A percentile compares a stretch with the other conserved stretches of the same genome.
These are phyloP conservation scores for Luffa aegyptiaca DNA, from an alignment of 306 rosid species.

Conservation along the genomic window DNA sequence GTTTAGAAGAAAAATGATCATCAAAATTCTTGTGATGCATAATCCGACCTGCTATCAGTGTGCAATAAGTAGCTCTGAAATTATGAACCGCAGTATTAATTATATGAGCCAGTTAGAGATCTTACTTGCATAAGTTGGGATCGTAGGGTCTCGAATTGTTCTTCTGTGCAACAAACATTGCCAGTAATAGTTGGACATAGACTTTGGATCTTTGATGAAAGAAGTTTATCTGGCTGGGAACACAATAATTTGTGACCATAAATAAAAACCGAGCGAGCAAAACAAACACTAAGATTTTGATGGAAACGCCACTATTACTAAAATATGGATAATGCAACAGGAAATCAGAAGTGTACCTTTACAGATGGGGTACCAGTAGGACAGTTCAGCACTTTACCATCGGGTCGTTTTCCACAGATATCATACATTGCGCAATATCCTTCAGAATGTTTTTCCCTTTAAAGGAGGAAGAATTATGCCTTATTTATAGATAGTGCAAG, in stretches of 20 bases:
- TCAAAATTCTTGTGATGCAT: neutral
- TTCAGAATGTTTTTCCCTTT: conserved; percentile 58
- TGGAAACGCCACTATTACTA: neutral
- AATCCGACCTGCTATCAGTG: neutral
- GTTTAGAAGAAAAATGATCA: neutral
- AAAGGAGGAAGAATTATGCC: neutral
- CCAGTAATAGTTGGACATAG: conserved; percentile 92
- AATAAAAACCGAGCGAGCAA: neutral
- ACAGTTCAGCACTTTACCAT: conserved; percentile 79
- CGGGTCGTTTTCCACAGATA: conserved; percentile 73
- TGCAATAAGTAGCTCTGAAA: neutral
- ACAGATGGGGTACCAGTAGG: conserved; percentile 65
- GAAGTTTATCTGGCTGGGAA: conserved; percentile 84
- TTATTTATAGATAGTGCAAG: neutral
- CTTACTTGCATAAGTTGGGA: conserved; percentile 85
- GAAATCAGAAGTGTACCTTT: conserved; percentile 44
- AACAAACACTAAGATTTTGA: neutral
- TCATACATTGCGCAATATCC: conserved; percentile 79
- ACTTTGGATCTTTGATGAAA: conserved; percentile 93
- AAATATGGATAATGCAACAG: neutral
- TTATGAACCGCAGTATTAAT: neutral
- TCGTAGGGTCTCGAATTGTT: conserved; percentile 76
- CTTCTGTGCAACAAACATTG: conserved; percentile 84
- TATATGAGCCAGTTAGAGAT: neutral
- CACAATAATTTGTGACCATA: conserved; percentile 11